These are phyloP conservation scores for Climacium dendroides DNA, from an alignment of 225 moss, liverwort and hornwort species.

Conservation along the genomic window DNA sequence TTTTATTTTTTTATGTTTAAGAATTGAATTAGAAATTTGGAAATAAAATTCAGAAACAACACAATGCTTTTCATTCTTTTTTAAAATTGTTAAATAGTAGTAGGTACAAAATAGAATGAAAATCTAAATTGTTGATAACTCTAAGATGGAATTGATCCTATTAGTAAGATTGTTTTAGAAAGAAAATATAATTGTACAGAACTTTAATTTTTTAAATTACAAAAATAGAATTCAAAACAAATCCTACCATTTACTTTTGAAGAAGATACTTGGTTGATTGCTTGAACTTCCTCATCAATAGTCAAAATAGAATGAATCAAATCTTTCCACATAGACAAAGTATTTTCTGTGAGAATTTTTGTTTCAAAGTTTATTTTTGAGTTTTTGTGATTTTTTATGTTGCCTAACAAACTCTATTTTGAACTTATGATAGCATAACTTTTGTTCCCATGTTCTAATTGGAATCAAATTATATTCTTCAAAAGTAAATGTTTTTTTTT, in stretches of 20 bases:
- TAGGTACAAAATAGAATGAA: too few species aligned
- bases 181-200: fast-evolving
- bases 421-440: fast-evolving
- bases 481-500: background rate
- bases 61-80: too few species aligned
- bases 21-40: background rate
- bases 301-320: too few species aligned
- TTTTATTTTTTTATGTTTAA: background rate
- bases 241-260: too few species aligned
- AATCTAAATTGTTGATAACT: too few species aligned
- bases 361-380: background rate
- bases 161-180: fast-evolving
- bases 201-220: background rate
- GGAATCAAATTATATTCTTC: background rate
- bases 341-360: too few species aligned
- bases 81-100: too few species aligned
- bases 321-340: too few species aligned
- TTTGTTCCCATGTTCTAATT: fast-evolving
- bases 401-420: background rate
- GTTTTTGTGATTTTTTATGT: background rate
- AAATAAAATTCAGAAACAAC: too few species aligned
- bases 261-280: too few species aligned
- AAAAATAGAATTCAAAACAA: background rate
- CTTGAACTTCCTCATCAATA: too few species aligned
- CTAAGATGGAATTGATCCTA: too few species aligned